Conservation (phyloP, 306 rosid genomes). For the Prunus armeniaca region DNA sequence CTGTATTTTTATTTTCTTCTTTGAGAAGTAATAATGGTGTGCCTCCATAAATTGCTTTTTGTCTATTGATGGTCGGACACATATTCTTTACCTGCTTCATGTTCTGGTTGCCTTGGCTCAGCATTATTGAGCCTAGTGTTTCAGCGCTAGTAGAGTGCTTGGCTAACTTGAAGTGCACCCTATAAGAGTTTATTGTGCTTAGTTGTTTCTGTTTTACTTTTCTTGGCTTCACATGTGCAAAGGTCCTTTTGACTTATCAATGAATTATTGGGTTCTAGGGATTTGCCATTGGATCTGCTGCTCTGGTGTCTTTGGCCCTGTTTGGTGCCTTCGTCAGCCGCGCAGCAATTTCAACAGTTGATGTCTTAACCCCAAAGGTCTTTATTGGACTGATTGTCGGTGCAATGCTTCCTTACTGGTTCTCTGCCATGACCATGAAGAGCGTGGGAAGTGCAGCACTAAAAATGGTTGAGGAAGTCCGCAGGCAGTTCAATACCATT, state of each 20-base stretch:
- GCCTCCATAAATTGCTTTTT: too few relatives aligned
- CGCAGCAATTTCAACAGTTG: slow-evolving; percentile 63
- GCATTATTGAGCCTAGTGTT: neutral
- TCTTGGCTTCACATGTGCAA: neutral
- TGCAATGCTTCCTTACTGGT: slow-evolving; percentile 91
- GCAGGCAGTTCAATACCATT: slow-evolving; percentile 75
- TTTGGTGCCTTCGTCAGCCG: slow-evolving; percentile 81
- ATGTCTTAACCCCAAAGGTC: slow-evolving; percentile 84
- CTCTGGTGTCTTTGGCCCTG: slow-evolving; percentile 69
- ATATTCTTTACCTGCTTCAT: neutral
- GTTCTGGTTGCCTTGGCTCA: neutral
- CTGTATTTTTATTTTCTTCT: neutral
- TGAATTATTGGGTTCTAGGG: slow-evolving; percentile 38
- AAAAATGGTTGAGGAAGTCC: slow-evolving; percentile 90
- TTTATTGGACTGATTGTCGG: slow-evolving; percentile 73
- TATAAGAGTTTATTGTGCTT: neutral
- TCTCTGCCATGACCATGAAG: slow-evolving; percentile 91
- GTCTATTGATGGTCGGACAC: neutral
- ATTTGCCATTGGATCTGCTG: slow-evolving; percentile 80
- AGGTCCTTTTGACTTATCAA: neutral
- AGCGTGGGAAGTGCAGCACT: slow-evolving; percentile 86
- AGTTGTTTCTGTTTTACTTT: neutral
- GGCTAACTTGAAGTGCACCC: neutral
- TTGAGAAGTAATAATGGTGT: neutral
- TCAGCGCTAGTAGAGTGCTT: neutral